phyloP scores from a whole-genome alignment of 805 yeast species.

The Sporopachydermia lactativora region DNA sequence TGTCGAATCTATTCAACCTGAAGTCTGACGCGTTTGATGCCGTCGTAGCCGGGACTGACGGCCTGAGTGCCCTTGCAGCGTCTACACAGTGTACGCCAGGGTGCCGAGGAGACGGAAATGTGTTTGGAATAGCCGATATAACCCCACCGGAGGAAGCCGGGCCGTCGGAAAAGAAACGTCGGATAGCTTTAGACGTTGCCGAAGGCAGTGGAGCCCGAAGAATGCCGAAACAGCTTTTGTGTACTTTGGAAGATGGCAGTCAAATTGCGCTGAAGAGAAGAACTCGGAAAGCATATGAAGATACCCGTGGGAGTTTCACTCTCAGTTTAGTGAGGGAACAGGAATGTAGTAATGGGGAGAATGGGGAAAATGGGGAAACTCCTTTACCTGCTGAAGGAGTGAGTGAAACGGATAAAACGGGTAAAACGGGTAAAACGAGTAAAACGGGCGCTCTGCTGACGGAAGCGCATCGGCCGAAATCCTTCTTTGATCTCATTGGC shows the following conservation, averaged over 20 bases:
- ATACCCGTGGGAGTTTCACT: background rate
- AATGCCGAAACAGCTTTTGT: no score
- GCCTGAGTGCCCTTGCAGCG: no score
- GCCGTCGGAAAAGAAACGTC: background rate
- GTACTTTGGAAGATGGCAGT: background rate
- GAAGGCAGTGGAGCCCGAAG: background rate
- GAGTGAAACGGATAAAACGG: background rate
- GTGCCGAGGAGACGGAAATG: no score
- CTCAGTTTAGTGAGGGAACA: background rate
- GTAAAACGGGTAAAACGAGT: background rate
- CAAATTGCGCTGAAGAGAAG: background rate
- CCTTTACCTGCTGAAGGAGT: conserved; percentile 35
- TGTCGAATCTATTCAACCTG: background rate
- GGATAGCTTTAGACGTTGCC: background rate
- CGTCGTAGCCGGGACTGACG: background rate
- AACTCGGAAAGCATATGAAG: background rate
- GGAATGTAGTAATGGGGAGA: background rate
- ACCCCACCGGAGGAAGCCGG: background rate
- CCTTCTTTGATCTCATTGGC: conserved; percentile 55
- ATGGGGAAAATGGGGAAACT: no score
- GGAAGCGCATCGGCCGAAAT: conserved; percentile 55
- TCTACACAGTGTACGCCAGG: no score
- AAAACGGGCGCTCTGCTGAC: conserved; percentile 24
- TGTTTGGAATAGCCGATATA: no score
- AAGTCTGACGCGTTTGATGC: background rate